Base-by-base conservation (phyloP, 2,329 filamentous ascomycete species). In the Pestalotiopsis sp. region DNA sequence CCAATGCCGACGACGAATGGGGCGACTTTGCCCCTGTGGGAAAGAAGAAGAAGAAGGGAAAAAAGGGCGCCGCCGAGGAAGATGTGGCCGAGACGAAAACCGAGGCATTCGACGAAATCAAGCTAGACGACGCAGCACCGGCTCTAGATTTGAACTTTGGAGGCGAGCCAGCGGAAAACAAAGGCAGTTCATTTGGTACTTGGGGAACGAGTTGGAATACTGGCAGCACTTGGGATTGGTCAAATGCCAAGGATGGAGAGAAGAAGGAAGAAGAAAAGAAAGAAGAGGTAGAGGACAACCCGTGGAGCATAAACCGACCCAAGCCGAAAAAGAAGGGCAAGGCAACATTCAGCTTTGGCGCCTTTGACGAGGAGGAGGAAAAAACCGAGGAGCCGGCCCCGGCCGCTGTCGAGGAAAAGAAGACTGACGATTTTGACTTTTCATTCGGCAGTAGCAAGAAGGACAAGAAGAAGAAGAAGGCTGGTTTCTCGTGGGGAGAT, bases 201-300 rank as follows among this genome's bases (percentile, higher is more conserved):
- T 92, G 90, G 89, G 88, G 88, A 41, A 84, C 85, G 69, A 87
- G 83, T 72, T 91, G 89, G 88, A 83, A 80, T 70, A 84, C 86
- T n/a, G 86, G 85, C 59, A 81, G 75, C 67, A 80, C 80, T 68
- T 86, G 81, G 83, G 81, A 79, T 64, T 84, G 84, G 71, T 79
- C 81, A 61, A 80, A 80, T 31, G 68, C 71, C 23, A 77, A 78
- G 41, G 72, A 74, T 49, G 72, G 77, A 64, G 78, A 75, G 57
- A 74, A 76, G 45, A 83, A 74, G 76, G 83, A 78, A 66, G 85
- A 83, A 68, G 71, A 77, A 62, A 82, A 83, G 70, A 81, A 81
- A 36, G 78, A 81, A 58, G 79, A 83, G 13, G 74, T 79, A 17
- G 83, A 83, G 20, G 77, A 77, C 31, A 88, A 85, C 70, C 81